phyloP scores from a whole-genome alignment of 306 rosid species.

The Rosa chinensis region DNA sequence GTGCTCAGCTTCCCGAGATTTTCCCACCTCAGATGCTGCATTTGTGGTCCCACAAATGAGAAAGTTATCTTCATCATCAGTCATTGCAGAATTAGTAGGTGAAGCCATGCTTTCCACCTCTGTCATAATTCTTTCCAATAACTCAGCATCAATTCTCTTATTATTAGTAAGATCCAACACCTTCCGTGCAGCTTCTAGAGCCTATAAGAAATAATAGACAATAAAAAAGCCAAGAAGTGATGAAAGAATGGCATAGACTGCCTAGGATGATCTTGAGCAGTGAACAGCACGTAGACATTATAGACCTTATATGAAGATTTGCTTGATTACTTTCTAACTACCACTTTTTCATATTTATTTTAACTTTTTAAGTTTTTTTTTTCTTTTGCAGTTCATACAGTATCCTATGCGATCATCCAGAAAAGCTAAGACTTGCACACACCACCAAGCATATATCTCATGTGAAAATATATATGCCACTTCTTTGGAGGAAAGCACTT shows the following conservation, averaged over 20 bases:
- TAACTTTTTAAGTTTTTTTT: too few relatives aligned
- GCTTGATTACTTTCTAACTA: neutral
- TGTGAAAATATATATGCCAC: constrained; percentile 2
- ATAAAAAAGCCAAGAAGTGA: constrained; percentile 11
- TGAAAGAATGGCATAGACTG: neutral
- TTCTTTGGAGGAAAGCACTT: constrained; percentile 4
- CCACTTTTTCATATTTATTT: neutral
- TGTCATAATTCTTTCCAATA: constrained; percentile 58
- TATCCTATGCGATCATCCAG: neutral
- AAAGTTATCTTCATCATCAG: constrained; percentile 28
- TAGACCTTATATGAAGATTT: neutral
- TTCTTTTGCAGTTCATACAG: neutral
- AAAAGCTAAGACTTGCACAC: neutral
- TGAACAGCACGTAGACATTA: neutral
- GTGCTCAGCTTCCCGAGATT: constrained; percentile 61
- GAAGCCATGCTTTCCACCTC: constrained; percentile 63
- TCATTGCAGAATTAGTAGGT: constrained; percentile 30
- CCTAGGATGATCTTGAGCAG: neutral
- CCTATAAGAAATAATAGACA: constrained; percentile 48
- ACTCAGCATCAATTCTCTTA: constrained; percentile 61
- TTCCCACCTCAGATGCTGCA: constrained; percentile 39
- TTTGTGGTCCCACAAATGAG: constrained; percentile 36
- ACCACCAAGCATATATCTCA: neutral
- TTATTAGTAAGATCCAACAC: constrained; percentile 56
- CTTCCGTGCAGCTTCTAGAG: constrained; percentile 74